These are phyloP conservation scores for Logfia minima DNA, from an alignment of 129 eudicot species.

Conservation along the genomic window DNA sequence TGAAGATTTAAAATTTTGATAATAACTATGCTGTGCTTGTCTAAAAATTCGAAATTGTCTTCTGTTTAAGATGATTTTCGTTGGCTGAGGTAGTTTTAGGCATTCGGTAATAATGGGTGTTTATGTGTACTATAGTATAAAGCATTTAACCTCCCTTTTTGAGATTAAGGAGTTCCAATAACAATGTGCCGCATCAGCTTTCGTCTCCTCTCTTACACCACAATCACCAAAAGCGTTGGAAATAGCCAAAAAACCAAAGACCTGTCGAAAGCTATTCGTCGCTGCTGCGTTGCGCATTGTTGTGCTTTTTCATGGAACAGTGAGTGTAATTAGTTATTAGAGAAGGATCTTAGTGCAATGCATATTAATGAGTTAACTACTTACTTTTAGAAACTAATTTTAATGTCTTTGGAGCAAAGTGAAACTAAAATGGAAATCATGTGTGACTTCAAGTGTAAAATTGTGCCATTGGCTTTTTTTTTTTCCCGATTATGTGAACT, in stretches of 20 bases:
- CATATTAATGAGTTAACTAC: neutral
- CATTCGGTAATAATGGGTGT: neutral
- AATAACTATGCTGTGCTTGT: slow-evolving; percentile 14
- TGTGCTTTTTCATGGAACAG: slow-evolving; percentile 7
- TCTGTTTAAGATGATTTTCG: neutral
- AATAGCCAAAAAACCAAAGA: no score
- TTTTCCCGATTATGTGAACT: neutral
- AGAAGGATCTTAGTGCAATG: slow-evolving; percentile 6
- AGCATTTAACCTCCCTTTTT: no score
- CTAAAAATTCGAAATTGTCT: neutral
- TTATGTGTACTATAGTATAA: neutral
- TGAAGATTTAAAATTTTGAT: slow-evolving; percentile 5
- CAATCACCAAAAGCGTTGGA: no score
- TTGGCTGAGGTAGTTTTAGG: neutral
- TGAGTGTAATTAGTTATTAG: neutral
- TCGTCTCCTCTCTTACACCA: neutral
- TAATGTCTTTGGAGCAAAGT: neutral
- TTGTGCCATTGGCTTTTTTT: neutral
- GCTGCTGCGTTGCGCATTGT: neutral
- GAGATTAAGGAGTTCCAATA: neutral
- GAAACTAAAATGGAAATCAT: slow-evolving; percentile 12
- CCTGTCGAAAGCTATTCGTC: no score
- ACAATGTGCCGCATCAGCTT: neutral
- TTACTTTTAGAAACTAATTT: neutral
- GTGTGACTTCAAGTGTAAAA: slow-evolving; percentile 16